phyloP scores from a whole-genome alignment of 768 basidiomycete genomes.

The Galerina sulciceps region DNA sequence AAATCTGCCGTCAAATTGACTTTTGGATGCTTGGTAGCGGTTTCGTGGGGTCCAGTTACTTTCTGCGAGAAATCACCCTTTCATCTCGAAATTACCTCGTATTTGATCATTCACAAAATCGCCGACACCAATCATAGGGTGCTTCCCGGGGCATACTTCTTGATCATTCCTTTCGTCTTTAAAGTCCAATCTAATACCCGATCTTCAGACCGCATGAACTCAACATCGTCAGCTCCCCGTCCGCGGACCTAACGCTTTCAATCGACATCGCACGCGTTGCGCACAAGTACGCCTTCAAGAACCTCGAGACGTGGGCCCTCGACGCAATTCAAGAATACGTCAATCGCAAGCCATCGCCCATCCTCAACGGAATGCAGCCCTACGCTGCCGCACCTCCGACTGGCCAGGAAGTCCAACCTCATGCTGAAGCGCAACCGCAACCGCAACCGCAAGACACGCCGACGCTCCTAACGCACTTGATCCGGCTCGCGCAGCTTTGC shows the following conservation, averaged over 20 bases:
- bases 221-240: slow-evolving; percentile 46
- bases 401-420: not conserved
- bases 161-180: no score
- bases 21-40: no score
- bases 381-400: slow-evolving; percentile 21
- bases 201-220: slow-evolving; percentile 75
- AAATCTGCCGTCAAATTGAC: no score
- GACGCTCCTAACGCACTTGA: slow-evolving; percentile 59
- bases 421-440: slow-evolving; percentile 2
- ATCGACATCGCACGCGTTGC: slow-evolving; percentile 64
- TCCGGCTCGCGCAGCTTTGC: slow-evolving; percentile 72
- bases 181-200: no score
- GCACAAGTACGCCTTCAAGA: slow-evolving; percentile 78
- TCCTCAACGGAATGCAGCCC: slow-evolving; percentile 45
- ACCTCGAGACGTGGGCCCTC: slow-evolving; percentile 74
- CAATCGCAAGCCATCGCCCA: slow-evolving; percentile 55
- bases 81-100: no score
- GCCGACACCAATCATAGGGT: no score
- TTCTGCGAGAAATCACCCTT: no score
- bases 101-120: no score
- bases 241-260: slow-evolving; percentile 50
- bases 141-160: no score
- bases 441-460: slow-evolving; percentile 34
- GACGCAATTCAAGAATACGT: slow-evolving; percentile 75
- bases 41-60: no score